Base-by-base conservation (phyloP, 108 stramenopile genomes). In the Skeletonema grethae region DNA sequence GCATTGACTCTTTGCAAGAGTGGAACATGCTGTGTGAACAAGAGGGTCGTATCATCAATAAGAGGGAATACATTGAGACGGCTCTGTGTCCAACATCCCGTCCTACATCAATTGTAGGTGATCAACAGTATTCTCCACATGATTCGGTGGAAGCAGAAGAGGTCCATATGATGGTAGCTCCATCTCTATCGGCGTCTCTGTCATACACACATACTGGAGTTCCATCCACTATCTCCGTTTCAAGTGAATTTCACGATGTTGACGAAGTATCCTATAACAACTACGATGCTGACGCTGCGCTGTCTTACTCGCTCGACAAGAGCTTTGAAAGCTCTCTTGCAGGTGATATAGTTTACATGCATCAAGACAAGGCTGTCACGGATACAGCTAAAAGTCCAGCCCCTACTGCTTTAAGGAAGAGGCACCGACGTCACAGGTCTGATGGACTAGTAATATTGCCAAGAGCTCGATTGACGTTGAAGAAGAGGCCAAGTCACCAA, bases 291-390 rank as follows among this genome's bases (percentile, higher is more conserved):
- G 50, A 53, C 22, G 22, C 3, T 18, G 18, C 18, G 0, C 22
- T 53, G 50, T 53, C 50, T 22, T 53, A 53, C 50, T 53, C 50
- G 22, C 22, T 53, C 22, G 50, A 53, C 20, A 53, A 53, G 50
- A 53, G 50, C 20, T 53, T 53, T 53, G 50, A 53, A 53, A 53
- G 50, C 22, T 53, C 22, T 22, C 50, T 53, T 24, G 50, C 50
- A 20, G 50, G 22, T 22, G 50, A 24, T 22, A 53, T 8, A 22
- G 8, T n/a, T n/a, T 15, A 43, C 41, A n/a, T 43, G 15, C 41
- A 43, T n/a, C 41, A 15, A 53, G 50, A 53, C 22, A 48, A 48
- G 46, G 6, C 1, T 39, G 12, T 39, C 1, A 39, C 10, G 9
- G 38, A 39, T 39, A 12, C 38, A 39, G 13, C 41, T 43, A 43